Conservation (phyloP, 805 yeast species). For the Candida chauliodis region DNA sequence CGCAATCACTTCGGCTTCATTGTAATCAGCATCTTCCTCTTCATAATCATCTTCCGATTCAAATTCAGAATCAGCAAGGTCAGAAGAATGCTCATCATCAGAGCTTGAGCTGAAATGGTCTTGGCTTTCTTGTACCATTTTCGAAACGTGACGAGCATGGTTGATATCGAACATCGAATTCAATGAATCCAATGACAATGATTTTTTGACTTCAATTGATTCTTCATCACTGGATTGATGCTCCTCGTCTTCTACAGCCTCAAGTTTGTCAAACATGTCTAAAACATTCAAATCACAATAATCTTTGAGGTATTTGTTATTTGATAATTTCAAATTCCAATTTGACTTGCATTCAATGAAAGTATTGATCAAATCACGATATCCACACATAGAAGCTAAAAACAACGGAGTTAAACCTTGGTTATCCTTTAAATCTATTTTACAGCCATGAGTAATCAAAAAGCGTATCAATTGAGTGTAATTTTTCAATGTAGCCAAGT, state of each 20-base stretch:
- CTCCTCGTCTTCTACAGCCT: slow-evolving; percentile 11
- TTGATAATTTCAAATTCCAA: slow-evolving; percentile 46
- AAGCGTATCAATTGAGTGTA: slow-evolving; percentile 59
- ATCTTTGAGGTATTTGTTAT: slow-evolving; percentile 42
- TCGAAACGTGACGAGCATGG: slow-evolving; percentile 39
- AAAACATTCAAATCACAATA: slow-evolving; percentile 44
- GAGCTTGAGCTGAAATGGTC: background rate
- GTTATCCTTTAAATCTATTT: slow-evolving; percentile 68
- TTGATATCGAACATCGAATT: slow-evolving; percentile 36
- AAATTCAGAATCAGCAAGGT: slow-evolving; percentile 29
- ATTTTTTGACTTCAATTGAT: slow-evolving; percentile 21
- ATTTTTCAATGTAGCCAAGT: slow-evolving; percentile 77
- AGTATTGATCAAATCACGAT: slow-evolving; percentile 59
- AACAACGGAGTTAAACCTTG: slow-evolving; percentile 88
- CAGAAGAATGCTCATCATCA: slow-evolving; percentile 16
- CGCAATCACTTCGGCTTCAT: slow-evolving; percentile 14
- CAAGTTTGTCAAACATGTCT: slow-evolving; percentile 32
- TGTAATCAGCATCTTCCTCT: slow-evolving; percentile 17
- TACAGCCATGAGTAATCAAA: slow-evolving; percentile 63
- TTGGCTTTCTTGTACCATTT: slow-evolving; percentile 25
- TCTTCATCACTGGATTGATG: slow-evolving; percentile 5
- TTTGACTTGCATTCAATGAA: slow-evolving; percentile 65
- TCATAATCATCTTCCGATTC: slow-evolving; percentile 22
- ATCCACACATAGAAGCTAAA: slow-evolving; percentile 76
- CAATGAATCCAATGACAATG: slow-evolving; percentile 36